Conservation (phyloP, 805 yeast genomes). For the Saccharomyces jurei region DNA sequence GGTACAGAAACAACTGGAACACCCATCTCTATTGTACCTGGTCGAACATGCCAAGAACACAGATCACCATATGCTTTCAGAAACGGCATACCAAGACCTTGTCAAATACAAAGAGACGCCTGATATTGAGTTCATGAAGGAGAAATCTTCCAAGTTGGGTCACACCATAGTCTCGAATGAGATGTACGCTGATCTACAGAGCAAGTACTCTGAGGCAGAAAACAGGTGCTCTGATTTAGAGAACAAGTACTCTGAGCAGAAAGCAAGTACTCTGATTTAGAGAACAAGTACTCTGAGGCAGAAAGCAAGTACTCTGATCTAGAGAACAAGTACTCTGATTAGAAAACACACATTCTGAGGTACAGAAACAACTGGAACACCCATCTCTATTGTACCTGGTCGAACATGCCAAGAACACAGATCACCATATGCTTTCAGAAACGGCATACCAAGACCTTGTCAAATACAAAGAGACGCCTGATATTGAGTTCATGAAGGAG, state of each 20-base stretch:
- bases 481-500: constrained; percentile 1
- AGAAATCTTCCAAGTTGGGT: not conserved
- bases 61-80: not conserved
- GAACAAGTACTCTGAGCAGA: too few species aligned
- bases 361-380: not conserved
- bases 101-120: not conserved
- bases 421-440: not conserved
- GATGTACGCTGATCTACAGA: not conserved
- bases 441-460: not conserved
- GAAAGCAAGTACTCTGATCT: not conserved
- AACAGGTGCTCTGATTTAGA: too few species aligned
- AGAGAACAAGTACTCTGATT: constrained; percentile 1
- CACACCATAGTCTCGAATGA: not conserved
- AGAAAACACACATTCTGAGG: not conserved
- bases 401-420: not conserved
- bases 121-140: not conserved
- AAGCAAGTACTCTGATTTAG: too few species aligned
- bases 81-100: not conserved
- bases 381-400: not conserved
- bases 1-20: constrained; percentile 2
- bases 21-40: constrained; percentile 5
- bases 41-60: constrained; percentile 5
- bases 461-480: not conserved
- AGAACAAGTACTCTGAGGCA: too few species aligned
- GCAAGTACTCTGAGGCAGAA: too few species aligned